Evolutionary conservation across 2,329 filamentous ascomycete genomes (phyloP).

Genomic region (Aspergillus tanneri): DNA sequence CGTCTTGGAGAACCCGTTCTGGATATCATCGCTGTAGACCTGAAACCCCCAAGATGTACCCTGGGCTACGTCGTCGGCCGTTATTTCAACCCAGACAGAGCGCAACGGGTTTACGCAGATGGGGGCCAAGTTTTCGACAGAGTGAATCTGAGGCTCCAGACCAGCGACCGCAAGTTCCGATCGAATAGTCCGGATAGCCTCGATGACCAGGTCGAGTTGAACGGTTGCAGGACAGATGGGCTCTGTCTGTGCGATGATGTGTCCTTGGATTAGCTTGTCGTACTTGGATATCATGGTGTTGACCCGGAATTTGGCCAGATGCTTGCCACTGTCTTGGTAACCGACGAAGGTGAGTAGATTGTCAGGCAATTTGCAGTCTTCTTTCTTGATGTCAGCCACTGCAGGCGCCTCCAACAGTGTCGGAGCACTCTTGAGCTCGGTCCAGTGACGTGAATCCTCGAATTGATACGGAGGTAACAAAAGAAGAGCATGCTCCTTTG

Average conservation of each 20-base stretch:
- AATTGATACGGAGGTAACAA: slow-evolving; percentile 48
- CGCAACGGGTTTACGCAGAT: slow-evolving; percentile 33
- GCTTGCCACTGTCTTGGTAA: slow-evolving; percentile 21
- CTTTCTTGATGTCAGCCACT: too few species aligned
- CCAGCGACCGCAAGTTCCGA: slow-evolving; percentile 22
- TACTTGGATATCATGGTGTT: background rate
- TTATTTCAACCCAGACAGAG: slow-evolving; percentile 28
- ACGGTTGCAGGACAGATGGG: slow-evolving; percentile 44
- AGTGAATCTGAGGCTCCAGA: slow-evolving; percentile 26
- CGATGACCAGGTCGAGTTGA: slow-evolving; percentile 38
- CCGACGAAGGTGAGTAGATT: slow-evolving; percentile 31
- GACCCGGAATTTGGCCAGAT: slow-evolving; percentile 15
- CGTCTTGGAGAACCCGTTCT: background rate
- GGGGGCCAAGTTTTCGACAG: slow-evolving; percentile 32
- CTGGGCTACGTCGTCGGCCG: slow-evolving; percentile 11
- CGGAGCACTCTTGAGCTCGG: slow-evolving; percentile 29
- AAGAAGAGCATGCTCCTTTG: slow-evolving; percentile 22
- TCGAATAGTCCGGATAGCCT: slow-evolving; percentile 33
- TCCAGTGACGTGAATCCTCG: slow-evolving; percentile 42
- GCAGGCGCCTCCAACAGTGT: background rate
- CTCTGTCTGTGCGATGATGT: slow-evolving; percentile 37
- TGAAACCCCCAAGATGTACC: slow-evolving; percentile 30
- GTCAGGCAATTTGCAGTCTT: slow-evolving; percentile 15
- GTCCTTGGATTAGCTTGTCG: background rate
- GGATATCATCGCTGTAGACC: slow-evolving; percentile 19